Conservation (phyloP, 768 basidiomycete genomes). For the Panaeolus cyanescens region DNA sequence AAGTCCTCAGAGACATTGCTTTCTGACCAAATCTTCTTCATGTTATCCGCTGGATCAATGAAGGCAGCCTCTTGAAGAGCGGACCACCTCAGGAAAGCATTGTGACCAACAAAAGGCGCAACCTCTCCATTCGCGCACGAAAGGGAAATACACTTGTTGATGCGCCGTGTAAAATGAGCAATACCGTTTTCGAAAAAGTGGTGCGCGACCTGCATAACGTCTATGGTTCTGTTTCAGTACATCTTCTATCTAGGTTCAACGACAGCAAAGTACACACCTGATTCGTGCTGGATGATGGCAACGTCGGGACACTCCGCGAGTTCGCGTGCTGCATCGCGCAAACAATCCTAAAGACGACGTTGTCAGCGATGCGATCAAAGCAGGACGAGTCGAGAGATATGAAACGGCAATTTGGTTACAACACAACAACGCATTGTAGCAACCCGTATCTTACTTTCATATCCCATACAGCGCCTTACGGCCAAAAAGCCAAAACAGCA, state of each 20-base stretch:
- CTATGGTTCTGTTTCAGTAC: constrained; percentile 29
- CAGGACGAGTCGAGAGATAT: not conserved
- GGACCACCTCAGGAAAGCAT: constrained; percentile 88
- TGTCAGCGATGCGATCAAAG: not conserved
- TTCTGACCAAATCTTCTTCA: constrained; percentile 83
- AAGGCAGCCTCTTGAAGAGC: constrained; percentile 87
- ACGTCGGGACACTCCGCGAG: constrained; percentile 80
- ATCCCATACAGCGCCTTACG: constrained; percentile 5
- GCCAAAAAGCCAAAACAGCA: not conserved
- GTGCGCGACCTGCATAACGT: constrained; percentile 88
- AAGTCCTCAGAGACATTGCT: constrained; percentile 83
- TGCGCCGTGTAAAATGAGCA: constrained; percentile 83
- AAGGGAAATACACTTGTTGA: constrained; percentile 84
- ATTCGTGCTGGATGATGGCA: constrained; percentile 90
- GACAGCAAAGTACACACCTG: constrained; percentile 44
- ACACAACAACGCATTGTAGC: constrained; percentile 2
- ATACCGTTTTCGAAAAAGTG: constrained; percentile 93
- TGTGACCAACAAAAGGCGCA: constrained; percentile 85
- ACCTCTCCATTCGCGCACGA: constrained; percentile 81
- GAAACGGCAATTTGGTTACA: not conserved
- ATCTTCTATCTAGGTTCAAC: not conserved
- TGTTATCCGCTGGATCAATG: constrained; percentile 61
- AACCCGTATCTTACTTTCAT: not conserved
- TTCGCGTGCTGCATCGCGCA: constrained; percentile 88
- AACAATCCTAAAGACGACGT: constrained; percentile 62